phyloP scores from a whole-genome alignment of 306 rosid species.

The Datisca glomerata region DNA sequence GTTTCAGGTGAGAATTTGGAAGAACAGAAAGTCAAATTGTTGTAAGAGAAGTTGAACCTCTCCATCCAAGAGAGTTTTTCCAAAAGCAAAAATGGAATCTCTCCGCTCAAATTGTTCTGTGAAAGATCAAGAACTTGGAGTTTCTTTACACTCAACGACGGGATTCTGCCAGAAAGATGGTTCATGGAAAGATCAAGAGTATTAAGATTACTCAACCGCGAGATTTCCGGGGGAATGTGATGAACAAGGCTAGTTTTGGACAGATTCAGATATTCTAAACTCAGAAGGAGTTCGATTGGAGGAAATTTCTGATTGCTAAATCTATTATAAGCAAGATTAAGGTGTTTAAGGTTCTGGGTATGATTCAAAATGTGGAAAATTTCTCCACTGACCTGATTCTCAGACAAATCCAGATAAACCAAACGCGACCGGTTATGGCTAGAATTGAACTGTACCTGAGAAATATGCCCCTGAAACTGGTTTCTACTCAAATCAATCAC shows the following conservation, averaged over 20 bases:
- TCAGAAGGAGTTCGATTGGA: conserved; percentile 28
- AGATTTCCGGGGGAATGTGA: conserved; percentile 60
- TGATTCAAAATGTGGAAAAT: conserved; percentile 40
- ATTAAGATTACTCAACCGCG: conserved; percentile 35
- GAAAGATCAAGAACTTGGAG: conserved; percentile 76
- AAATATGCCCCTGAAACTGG: conserved; percentile 67
- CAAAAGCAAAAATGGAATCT: conserved; percentile 43
- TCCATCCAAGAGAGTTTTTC: conserved; percentile 64
- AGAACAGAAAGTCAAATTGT: conserved; percentile 71
- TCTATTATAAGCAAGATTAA: conserved; percentile 76
- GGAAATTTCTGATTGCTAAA: conserved; percentile 61
- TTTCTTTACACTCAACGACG: conserved; percentile 23
- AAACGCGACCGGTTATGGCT: conserved; percentile 54
- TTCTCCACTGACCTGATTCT: conserved; percentile 71
- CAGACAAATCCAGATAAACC: conserved; percentile 81
- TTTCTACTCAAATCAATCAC: conserved; percentile 80
- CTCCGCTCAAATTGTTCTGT: conserved; percentile 70
- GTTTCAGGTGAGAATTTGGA: conserved; percentile 37
- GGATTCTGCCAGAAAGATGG: conserved; percentile 61
- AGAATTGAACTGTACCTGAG: conserved; percentile 66
- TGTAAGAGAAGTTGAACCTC: conserved; percentile 82
- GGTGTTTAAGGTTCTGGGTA: conserved; percentile 49
- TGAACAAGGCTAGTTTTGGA: conserved; percentile 59
- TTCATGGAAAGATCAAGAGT: conserved; percentile 76
- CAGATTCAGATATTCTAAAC: conserved; percentile 72